Conservation (phyloP, 1,284 basidiomycete species). For the Marasmius fiardii region DNA sequence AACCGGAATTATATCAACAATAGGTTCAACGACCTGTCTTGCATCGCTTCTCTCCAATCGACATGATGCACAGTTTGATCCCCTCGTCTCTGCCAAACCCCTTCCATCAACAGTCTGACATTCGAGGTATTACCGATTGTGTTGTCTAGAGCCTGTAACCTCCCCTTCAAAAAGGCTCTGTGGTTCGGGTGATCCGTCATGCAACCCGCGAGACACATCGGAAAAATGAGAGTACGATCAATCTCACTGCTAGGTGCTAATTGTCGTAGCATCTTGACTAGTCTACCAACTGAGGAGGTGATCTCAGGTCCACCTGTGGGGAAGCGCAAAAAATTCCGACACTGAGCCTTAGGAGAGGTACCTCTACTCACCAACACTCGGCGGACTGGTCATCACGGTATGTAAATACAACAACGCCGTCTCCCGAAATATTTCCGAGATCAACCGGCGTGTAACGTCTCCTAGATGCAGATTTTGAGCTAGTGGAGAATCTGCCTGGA, state of each 20-base stretch:
- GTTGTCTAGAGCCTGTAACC: slow-evolving; percentile 53
- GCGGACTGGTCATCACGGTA: slow-evolving; percentile 63
- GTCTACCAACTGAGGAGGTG: slow-evolving; percentile 45
- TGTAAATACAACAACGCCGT: slow-evolving; percentile 67
- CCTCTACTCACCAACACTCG: slow-evolving; percentile 58
- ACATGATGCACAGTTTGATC: slow-evolving; percentile 45
- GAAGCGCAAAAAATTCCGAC: slow-evolving; percentile 10
- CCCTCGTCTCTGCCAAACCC: slow-evolving; percentile 63
- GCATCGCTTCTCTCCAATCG: slow-evolving; percentile 63
- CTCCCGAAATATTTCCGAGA: slow-evolving; percentile 65
- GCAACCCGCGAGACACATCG: slow-evolving; percentile 67
- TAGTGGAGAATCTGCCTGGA: slow-evolving; percentile 34
- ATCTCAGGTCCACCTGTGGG: slow-evolving; percentile 69
- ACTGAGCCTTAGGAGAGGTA: not conserved
- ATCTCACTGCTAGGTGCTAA: slow-evolving; percentile 52
- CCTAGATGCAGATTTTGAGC: slow-evolving; percentile 23
- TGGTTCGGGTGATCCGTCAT: slow-evolving; percentile 62
- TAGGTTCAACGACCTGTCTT: slow-evolving; percentile 49
- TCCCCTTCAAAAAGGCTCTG: slow-evolving; percentile 57
- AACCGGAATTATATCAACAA: slow-evolving; percentile 43
- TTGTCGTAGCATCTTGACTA: slow-evolving; percentile 50
- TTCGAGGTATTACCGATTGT: slow-evolving; percentile 61
- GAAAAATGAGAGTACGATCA: slow-evolving; percentile 68
- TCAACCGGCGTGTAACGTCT: slow-evolving; percentile 35
- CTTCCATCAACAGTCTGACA: slow-evolving; percentile 58